Base-by-base conservation (phyloP, 1,284 basidiomycete species). In the Apiotrichum porosum region DNA sequence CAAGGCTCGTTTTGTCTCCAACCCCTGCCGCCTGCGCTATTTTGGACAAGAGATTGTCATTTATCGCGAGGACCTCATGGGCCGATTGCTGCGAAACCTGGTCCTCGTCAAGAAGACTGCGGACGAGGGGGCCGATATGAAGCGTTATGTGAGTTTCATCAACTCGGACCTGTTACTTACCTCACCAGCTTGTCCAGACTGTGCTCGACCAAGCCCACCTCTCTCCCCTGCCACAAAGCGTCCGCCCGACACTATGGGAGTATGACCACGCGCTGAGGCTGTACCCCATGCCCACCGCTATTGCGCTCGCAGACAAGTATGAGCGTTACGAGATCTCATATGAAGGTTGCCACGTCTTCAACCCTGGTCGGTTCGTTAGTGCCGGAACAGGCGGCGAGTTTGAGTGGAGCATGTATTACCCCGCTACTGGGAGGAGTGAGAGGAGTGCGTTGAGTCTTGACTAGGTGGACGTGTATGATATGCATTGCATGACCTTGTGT, bases 301-400 rank as follows among this genome's bases (percentile, higher is more conserved):
- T 97, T 19, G 80, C 98, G n/a, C 79, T 99, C 12, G 95, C 95
- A 1, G 95, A 99, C 74, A 91, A 86, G 69, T 97, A 95, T 69
- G 93, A 97, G 65, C 81, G 88, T 31, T 99, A 89, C 71, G 91
- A 95, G 63, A 79, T 97, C 58, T 98, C 93, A 1, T 99, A 99
- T 67, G 93, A 94, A 56, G 91, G 90, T 6, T 98, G 95, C 65
- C 94, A 97, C 72, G 95, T 98, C 24, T 92, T 98, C 78, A 99
- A 98, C 69, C 95, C 95, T 0, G 94, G 95, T 13, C 83, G 84
- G 44, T 92, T 93, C 63, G 76, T 90, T 15, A 48, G 45, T 14
- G 82, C 85, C 9, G 85, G 81, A 37, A 79, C 61, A 1, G 57
- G 60, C 6, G 63, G 61, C 5, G 68, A 84, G 3, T 85, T 88